Evolutionary conservation across 345 rosid genomes (phyloP).

Genomic region (Eucalyptus pauciflora): DNA sequence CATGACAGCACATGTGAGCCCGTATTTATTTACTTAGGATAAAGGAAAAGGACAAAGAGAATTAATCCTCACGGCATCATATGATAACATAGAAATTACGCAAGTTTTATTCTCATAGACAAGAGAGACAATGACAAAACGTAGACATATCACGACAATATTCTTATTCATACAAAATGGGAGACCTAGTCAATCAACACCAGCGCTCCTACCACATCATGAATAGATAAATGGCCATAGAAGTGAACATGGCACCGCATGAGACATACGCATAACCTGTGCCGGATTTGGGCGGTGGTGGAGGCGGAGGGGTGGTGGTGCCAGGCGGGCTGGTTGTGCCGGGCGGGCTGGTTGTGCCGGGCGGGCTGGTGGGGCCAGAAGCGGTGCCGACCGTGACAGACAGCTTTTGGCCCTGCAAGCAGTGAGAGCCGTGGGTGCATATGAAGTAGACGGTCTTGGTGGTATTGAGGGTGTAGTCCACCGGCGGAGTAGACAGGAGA

Average conservation of each 20-base stretch:
- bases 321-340: neutral
- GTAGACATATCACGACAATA: neutral
- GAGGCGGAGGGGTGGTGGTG: neutral
- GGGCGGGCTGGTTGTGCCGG: neutral
- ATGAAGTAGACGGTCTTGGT: constrained; percentile 1
- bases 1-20: neutral
- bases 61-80: neutral
- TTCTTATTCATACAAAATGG: neutral
- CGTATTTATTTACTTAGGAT: neutral
- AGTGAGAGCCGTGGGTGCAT: constrained; percentile 3
- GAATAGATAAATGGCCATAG: neutral
- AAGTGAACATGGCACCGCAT: neutral
- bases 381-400: neutral
- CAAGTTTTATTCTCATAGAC: neutral
- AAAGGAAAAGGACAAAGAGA: neutral
- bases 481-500: neutral
- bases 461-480: neutral
- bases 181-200: neutral
- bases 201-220: neutral
- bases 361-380: neutral
- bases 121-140: neutral
- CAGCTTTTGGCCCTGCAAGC: constrained; percentile 4
- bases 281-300: neutral
- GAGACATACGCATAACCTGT: neutral
- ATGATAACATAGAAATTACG: neutral